A percentile compares a stretch with the other conserved stretches of the same genome.
Evolutionary conservation across 2,329 filamentous ascomycete genomes (phyloP).

Genomic region (Phoma sp.): DNA sequence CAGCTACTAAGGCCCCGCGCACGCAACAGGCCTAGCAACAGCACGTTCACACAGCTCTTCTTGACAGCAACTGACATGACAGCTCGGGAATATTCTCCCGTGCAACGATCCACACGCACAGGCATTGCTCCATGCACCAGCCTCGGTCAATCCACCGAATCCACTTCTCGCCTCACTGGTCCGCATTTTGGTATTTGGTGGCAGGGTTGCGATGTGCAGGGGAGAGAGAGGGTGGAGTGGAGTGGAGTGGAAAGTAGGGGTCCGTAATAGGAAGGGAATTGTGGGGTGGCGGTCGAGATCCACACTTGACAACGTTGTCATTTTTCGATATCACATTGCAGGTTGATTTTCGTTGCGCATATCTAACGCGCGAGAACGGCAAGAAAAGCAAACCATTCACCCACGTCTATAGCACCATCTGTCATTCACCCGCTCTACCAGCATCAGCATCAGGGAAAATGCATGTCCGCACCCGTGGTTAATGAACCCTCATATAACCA

Average conservation of each 20-base stretch:
- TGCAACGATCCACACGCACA: not conserved
- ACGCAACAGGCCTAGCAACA: no score
- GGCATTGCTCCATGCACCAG: constrained; percentile 1
- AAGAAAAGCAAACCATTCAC: not conserved
- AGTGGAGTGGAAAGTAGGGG: not conserved
- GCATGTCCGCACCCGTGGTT: no score
- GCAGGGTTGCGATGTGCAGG: constrained; percentile 4
- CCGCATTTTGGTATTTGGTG: not conserved
- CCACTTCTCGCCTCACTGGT: not conserved
- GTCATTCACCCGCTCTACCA: no score
- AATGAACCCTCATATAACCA: no score
- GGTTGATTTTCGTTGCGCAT: not conserved
- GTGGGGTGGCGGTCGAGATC: constrained; percentile 9
- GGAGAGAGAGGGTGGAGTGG: not conserved
- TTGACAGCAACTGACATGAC: not conserved
- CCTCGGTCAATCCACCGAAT: not conserved
- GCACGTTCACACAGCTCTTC: not conserved
- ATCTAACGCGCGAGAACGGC: not conserved
- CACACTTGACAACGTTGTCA: not conserved
- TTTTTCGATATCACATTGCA: constrained; percentile 3
- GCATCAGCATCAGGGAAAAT: no score
- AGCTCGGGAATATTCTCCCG: constrained; percentile 1
- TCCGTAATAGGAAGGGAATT: not conserved
- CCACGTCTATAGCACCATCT: no score
- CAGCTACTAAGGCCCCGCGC: not conserved